Base-by-base conservation (phyloP, 345 rosid genomes). In the Melaleuca alternifolia region DNA sequence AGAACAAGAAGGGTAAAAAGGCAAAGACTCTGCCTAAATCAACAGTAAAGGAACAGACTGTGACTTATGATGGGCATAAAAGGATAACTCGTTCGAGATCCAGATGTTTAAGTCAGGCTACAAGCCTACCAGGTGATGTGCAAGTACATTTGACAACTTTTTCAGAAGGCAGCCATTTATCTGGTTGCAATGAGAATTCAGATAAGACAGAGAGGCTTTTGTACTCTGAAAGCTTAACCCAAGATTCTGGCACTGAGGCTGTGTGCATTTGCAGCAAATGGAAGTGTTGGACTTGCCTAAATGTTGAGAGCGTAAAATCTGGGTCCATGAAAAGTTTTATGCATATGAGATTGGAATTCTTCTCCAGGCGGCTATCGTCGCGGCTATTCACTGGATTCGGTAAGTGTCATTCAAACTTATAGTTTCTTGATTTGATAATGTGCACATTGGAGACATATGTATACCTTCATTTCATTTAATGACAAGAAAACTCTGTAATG, bases 31-130 rank as follows among this genome's bases (percentile, higher is more conserved):
- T 89, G 89, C 86, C 87, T 33, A 90, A 91, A 89, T 84, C 93
- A 76, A 79, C 87, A 71, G 41, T 87, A 77, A 90, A 92, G 88
- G 94, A 91, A 87, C 92, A 93, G 51, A 33, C 59, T 86, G 87
- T 89, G 85, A 88, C 86, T 86, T 51, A 88, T 82, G 95, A 89
- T 87, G 89, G 26, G 81, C 89, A 82, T 86, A 89, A 88, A 71
- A 96, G 98, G 88, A 28, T 94, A 88, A 97, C 98, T 85, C 95
- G 98, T 62, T 96, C 98, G n/a, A 94, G 89, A 92, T 89, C 85
- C 83, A 92, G 92, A 84, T 93, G 93, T 87, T 91, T 90, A 87
- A 92, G 88, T 85, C 92, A 94, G 85, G 86, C 85, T 87, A 86
- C 82, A 30, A 89, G 82, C 84, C 24, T 86, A 86, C 86, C 87